Base-by-base conservation (phyloP, 2,329 filamentous ascomycete genomes). In the Colletotrichum endophyticum region DNA sequence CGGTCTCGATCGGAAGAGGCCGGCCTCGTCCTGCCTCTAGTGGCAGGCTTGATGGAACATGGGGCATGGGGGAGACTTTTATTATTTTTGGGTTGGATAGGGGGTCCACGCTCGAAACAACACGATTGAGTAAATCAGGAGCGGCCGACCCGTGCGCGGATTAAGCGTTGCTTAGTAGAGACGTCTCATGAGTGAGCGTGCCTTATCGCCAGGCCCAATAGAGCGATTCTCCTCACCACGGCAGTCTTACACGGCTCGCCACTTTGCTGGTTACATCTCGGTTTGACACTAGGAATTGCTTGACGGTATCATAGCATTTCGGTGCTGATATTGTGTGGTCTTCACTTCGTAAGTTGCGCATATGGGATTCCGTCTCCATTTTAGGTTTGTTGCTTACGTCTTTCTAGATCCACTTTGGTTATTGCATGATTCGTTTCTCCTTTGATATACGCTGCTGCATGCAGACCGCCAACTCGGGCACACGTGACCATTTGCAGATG, bases 151-250 rank as follows among this genome's bases (percentile, higher is more conserved):
- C 64, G 61, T 57, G 67, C 74, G 64, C 64, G 28, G 59, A 44
- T 61, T 44, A 49, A 64, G 13, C 64, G 70, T 70, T 76, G 64
- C 74, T 74, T 70, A 28, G 74, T 74, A 76, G 72, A 73, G 34
- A 74, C 36, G 70, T 70, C 66, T 70, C 59, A 25, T 61, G 59
- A 70, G 64, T 64, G 71, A 57, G 53, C 64, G 64, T 63, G 74
- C 74, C 74, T 76, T 44, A 59, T 76, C 74, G 74, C 74, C 74
- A 76, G 74, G 74, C 74, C 66, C 74, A 76, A 76, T 76, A 76
- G 74, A 76, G 74, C 74, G 74, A 76, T 76, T 76, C 74, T 70
- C 57, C 25, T 73, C 49, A 69, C 34, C 57, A 19, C 66, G 44
- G 25, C 74, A 36, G 56, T 34, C 70, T 32, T 61, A 8, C 30